A percentile compares a stretch with the other conserved stretches of the same genome.
Conservation (phyloP, 306 rosid genomes). For the Alnus rubra region DNA sequence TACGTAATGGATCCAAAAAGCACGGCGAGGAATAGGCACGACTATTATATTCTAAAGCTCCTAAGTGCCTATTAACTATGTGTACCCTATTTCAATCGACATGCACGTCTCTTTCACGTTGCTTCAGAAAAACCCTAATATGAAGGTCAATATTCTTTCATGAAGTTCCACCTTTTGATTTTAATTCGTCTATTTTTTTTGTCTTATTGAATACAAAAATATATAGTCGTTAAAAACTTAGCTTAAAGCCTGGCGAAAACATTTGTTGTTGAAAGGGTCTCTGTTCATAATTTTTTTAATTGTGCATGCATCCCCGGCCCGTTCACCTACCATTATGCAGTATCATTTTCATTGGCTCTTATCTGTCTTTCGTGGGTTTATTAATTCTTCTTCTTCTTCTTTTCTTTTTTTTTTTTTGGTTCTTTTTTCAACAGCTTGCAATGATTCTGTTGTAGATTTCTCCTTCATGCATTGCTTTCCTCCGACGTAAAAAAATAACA, state of each 20-base stretch:
- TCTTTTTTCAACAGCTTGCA: conserved; percentile 18
- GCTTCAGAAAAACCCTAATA: conserved; percentile 45
- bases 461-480: conserved; percentile 42
- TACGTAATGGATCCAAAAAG: conserved; percentile 62
- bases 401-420: not conserved
- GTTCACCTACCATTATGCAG: conserved; percentile 25
- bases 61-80: conserved; percentile 13
- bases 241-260: conserved; percentile 19
- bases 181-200: conserved; percentile 19
- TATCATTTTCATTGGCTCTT: conserved; percentile 21
- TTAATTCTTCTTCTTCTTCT: not conserved
- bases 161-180: conserved; percentile 45
- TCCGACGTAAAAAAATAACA: conserved; percentile 13
- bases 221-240: not conserved
- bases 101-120: conserved; percentile 88
- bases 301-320: conserved; percentile 42
- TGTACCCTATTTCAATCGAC: conserved; percentile 29
- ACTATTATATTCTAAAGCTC: not conserved
- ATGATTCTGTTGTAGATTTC: conserved; percentile 37
- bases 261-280: conserved; percentile 6
- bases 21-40: conserved; percentile 67
- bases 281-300: conserved; percentile 19
- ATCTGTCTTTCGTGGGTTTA: conserved; percentile 14
- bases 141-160: conserved; percentile 44
- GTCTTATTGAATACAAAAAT: not conserved